phyloP scores from a whole-genome alignment of 352 stramenopile species.

The Pythium biforme region DNA sequence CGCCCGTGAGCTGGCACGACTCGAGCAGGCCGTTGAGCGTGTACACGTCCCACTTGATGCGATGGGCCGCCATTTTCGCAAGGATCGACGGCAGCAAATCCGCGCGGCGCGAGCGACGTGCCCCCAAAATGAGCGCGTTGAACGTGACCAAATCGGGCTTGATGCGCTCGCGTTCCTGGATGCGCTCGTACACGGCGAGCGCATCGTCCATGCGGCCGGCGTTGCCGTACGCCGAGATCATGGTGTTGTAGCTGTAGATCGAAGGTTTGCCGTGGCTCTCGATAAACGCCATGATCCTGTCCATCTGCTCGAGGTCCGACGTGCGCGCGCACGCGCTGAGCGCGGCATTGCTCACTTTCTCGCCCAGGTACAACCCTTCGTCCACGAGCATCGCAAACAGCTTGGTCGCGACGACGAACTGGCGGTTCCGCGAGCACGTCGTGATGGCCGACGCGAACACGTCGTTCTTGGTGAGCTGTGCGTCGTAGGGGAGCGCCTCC shows the following conservation, averaged over 20 bases:
- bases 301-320: constrained; percentile 54
- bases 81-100: constrained; percentile 58
- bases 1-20: constrained; percentile 42
- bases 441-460: constrained; percentile 78
- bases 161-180: constrained; percentile 32
- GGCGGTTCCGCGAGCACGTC: constrained; percentile 67
- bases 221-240: constrained; percentile 83
- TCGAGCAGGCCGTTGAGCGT: constrained; percentile 80
- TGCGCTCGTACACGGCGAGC: constrained; percentile 44
- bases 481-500: constrained; percentile 53
- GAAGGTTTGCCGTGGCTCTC: constrained; percentile 54
- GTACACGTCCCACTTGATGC: constrained; percentile 65
- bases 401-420: constrained; percentile 56
- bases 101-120: constrained; percentile 49
- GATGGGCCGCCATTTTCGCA: constrained; percentile 42
- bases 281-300: constrained; percentile 62
- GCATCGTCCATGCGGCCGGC: constrained; percentile 58
- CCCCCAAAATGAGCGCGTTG: constrained; percentile 64
- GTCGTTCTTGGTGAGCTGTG: constrained; percentile 53
- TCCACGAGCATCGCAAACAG: constrained; percentile 69
- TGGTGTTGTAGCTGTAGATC: constrained; percentile 80
- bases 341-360: constrained; percentile 72
- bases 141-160: constrained; percentile 61
- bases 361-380: constrained; percentile 61
- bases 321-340: constrained; percentile 68